Evolutionary conservation across 2,329 filamentous ascomycete species (phyloP), one percentile per base, ranked within the genome.

Genomic region (Cryoendolithus antarcticus): DNA sequence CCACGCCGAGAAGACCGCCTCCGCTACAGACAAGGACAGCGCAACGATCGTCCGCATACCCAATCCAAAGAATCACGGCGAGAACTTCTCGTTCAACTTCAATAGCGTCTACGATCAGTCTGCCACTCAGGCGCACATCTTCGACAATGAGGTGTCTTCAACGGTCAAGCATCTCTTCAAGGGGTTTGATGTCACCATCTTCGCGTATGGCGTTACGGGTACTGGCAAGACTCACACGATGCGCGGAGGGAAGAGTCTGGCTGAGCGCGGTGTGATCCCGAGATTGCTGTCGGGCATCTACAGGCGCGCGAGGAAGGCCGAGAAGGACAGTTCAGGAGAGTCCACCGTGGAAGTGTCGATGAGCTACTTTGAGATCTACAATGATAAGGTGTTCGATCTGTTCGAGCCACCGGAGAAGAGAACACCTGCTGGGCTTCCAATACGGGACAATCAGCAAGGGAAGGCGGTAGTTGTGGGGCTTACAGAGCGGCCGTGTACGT

Each of bases 171-270:
- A 91, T 39, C 75, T 98, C n/a, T 71, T 98, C 42, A 88, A 98
- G 50, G 91, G 91, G 49, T 98, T 95, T 70, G 98, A 98, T 68
- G 91, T 89, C 35, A 98, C 91, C 0, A 91, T 98, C 4, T 98
- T 98, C 59, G 91, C 91, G 35, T 98, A 98, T 61, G 91, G 91
- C 50, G 91, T 91, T 30, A 98, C 91, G 1, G 91, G 91, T 29
- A 98, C 91, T 61, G 91, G 91, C 62, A 98, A 98, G 67, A 98
- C 91, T 12, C 91, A 98, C 62, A 98, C 91, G 6, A 98, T 98
- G 55, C 69, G 65, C 54, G 91, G 91, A 49, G 38, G 38, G 2
- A 40, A 40, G 19, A 95, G 89, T 0, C 66, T 85, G 2, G 82
- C 93, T 58, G 82, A 93, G 55, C 91, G 91, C 0, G 91, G 91